Base-by-base conservation (phyloP, 2,329 filamentous ascomycete species). In the Colletotrichum sp. region DNA sequence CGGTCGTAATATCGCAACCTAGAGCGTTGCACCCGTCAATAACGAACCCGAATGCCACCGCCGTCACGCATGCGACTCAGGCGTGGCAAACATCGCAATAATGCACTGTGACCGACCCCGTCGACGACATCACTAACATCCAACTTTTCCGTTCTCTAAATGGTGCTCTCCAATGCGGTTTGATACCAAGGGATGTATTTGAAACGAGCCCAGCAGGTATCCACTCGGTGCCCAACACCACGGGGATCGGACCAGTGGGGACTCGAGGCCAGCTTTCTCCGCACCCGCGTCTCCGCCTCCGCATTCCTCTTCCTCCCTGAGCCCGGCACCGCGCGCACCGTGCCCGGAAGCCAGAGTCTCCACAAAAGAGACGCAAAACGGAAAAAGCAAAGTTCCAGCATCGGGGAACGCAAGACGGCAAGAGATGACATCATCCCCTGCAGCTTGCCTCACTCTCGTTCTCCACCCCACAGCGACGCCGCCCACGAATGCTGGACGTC, bases 201-300 rank as follows among this genome's bases (percentile, higher is more conserved):
- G 68, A 74, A 74, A 74, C 72, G 24, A 61, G 43, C 43, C 43
- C 43, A 63, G 16, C 26, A 43, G 38, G 24, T 26, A 15, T 26
- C 72, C 32, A 74, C 66, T 34, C 66, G 26, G 26, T 60, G 38
- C 26, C 69, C 34, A 72, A 32, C 34, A 30, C n/a, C 28, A 61
- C 52, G 64, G 28, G 15, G 28, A 66, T 66, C 48, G 61, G 67
- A 18, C 24, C 67, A 74, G 67, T 66, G 60, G 66, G 66, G 48
- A 36, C 57, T 48, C 72, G 32, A 68, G 67, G 24, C 65, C 72
- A 26, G 66, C 71, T 16, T 74, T 38, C 18, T 32, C 38, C 65
- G 55, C 32, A 48, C 21, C 67, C 34, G 43, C 43, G 57, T 70
- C 67, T 70, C 74, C 70, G 74, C 74, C 74, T 76, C 74, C 74